Evolutionary conservation across 2,329 filamentous ascomycete species (phyloP).

Genomic region (Fusarium albidum): DNA sequence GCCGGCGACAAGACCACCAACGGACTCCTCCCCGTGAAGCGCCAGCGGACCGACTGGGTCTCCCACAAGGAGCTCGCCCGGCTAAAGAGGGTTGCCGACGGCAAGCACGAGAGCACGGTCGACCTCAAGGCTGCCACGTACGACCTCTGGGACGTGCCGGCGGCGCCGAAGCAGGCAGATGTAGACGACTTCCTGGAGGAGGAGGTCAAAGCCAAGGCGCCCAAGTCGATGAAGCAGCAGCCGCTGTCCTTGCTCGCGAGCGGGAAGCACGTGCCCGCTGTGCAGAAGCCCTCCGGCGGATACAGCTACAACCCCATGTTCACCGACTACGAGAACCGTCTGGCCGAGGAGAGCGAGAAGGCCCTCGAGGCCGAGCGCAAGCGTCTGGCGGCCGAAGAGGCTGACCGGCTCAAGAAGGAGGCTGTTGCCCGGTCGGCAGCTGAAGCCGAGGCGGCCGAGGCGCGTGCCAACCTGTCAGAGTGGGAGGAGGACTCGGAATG

Average conservation of each 20-base stretch:
- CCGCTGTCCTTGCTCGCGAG: conserved; percentile 84
- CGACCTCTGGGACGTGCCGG: conserved; percentile 77
- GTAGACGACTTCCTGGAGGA: conserved; percentile 69
- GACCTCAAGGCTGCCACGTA: conserved; percentile 70
- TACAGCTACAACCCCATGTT: conserved; percentile 94
- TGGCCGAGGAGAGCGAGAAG: conserved; percentile 78
- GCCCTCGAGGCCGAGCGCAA: conserved; percentile 81
- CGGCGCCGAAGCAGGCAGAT: conserved; percentile 48
- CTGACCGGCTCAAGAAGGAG: conserved; percentile 72
- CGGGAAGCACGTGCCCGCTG: conserved; percentile 80
- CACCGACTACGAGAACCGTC: conserved; percentile 81
- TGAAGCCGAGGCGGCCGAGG: conserved; percentile 77
- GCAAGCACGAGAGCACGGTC: conserved; percentile 65
- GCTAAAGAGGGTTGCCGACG: conserved; percentile 81
- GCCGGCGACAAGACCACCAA: conserved; percentile 73
- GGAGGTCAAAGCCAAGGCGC: conserved; percentile 72
- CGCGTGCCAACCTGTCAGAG: conserved; percentile 69
- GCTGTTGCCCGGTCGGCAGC: conserved; percentile 75
- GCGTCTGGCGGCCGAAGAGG: conserved; percentile 72
- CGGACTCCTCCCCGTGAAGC: conserved; percentile 78
- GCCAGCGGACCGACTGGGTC: conserved; percentile 79
- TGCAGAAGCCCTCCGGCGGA: conserved; percentile 80
- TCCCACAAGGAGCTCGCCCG: conserved; percentile 84
- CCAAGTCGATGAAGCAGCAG: conserved; percentile 76
- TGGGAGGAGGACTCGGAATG: conserved; percentile 92